Evolutionary conservation across 805 yeast species (phyloP).

Genomic region (Candida peoriensis): DNA sequence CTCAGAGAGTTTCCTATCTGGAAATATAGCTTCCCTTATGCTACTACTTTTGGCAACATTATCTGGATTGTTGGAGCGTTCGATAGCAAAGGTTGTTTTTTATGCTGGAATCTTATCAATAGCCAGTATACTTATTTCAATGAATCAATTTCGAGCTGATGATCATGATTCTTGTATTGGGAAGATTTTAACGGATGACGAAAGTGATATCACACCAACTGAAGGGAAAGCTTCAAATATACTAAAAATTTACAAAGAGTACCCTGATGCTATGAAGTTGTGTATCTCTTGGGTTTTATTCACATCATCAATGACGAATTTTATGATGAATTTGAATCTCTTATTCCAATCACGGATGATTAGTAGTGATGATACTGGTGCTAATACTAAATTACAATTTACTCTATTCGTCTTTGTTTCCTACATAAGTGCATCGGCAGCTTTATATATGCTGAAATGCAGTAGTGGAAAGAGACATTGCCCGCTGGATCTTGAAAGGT

Average conservation of each 20-base stretch:
- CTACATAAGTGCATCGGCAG: not conserved
- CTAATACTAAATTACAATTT: not conserved
- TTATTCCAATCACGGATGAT: not conserved
- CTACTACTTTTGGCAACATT: not conserved
- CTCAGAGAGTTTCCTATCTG: constrained; percentile 1
- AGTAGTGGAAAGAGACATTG: not conserved
- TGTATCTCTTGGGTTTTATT: constrained; percentile 1
- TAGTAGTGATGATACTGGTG: not conserved
- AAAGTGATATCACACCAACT: no score
- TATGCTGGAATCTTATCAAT: no score
- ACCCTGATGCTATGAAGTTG: not conserved
- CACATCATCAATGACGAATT: constrained; percentile 2
- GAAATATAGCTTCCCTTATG: not conserved
- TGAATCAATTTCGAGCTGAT: no score
- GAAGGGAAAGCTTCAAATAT: not conserved
- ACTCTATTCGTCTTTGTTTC: not conserved
- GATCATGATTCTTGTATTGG: no score
- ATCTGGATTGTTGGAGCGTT: no score
- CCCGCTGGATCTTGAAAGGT: no score
- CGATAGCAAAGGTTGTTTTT: no score
- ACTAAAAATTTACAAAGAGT: not conserved
- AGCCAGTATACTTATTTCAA: not conserved
- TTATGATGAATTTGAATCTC: constrained; percentile 1
- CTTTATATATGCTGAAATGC: not conserved
- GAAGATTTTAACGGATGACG: no score